A percentile compares a stretch with the other conserved stretches of the same genome.
These are phyloP conservation scores for Quercus wislizeni DNA, from an alignment of 306 rosid species.

Conservation along the genomic window DNA sequence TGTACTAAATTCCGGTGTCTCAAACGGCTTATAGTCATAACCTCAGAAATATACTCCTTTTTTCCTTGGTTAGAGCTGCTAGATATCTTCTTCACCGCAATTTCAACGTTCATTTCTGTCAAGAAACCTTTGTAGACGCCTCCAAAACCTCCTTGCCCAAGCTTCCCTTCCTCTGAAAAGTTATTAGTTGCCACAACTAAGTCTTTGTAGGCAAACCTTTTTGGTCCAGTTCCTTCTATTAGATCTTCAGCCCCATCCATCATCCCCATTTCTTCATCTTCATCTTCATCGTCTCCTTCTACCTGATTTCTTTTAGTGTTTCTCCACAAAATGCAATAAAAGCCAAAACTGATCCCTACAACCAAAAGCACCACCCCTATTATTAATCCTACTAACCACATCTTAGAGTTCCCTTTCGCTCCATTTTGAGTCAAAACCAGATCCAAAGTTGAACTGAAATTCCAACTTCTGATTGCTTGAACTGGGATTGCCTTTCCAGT, in stretches of 20 bases:
- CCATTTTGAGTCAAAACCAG: too few species aligned
- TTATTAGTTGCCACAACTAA: slow-evolving; percentile 33
- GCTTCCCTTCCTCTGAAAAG: slow-evolving; percentile 29
- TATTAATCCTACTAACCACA: background rate
- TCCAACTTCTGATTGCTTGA: slow-evolving; percentile 29
- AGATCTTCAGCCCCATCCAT: slow-evolving; percentile 35
- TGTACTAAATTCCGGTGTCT: slow-evolving; percentile 41
- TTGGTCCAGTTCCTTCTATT: slow-evolving; percentile 30
- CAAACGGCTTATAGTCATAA: slow-evolving; percentile 30
- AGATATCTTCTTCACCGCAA: slow-evolving; percentile 43
- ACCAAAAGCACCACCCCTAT: background rate
- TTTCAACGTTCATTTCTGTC: slow-evolving; percentile 15
- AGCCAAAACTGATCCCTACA: background rate
- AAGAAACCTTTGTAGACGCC: slow-evolving; percentile 39
- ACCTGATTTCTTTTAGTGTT: background rate
- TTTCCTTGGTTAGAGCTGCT: slow-evolving; percentile 31
- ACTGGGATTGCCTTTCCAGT: slow-evolving; percentile 26
- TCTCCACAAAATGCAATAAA: background rate
- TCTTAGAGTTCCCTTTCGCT: too few species aligned
- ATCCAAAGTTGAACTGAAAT: slow-evolving; percentile 16
- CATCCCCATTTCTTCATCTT: slow-evolving; percentile 15
- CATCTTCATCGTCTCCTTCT: slow-evolving; percentile 26
- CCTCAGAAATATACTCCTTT: slow-evolving; percentile 39
- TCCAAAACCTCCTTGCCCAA: slow-evolving; percentile 53
- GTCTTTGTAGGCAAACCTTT: slow-evolving; percentile 26